phyloP scores from a whole-genome alignment of 805 yeast species.

The Kodamaea jinghongensis region DNA sequence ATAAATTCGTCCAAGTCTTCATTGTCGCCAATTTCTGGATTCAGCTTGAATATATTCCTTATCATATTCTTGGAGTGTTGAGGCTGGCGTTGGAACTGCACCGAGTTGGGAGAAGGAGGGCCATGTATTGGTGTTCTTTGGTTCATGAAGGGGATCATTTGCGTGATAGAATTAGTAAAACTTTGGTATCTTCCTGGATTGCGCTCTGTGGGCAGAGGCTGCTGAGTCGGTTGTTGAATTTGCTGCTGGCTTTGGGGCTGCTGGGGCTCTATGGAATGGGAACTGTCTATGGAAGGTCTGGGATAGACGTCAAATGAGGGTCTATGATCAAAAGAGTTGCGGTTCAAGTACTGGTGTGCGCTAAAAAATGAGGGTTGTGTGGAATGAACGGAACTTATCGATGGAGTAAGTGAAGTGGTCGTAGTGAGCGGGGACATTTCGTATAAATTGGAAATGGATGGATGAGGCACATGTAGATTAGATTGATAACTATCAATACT shows the following conservation, averaged over 20 bases:
- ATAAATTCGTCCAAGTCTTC: conserved; percentile 6
- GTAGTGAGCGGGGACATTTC: conserved; percentile 44
- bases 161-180: conserved; percentile 36
- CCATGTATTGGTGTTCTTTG: conserved; percentile 19
- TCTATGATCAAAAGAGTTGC: conserved; percentile 39
- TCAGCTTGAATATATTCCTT: conserved; percentile 17
- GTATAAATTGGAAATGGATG: conserved; percentile 7
- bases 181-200: conserved; percentile 27
- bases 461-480: conserved; percentile 8
- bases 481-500: conserved; percentile 18
- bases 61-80: conserved; percentile 29
- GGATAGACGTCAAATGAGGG: conserved; percentile 33
- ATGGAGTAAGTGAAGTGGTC: conserved; percentile 42
- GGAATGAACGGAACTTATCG: conserved; percentile 39
- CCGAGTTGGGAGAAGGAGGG: conserved; percentile 17
- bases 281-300: conserved; percentile 26
- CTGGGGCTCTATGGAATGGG: conserved; percentile 15
- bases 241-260: conserved; percentile 5
- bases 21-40: conserved; percentile 5
- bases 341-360: conserved; percentile 39
- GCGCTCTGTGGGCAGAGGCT: conserved; percentile 3
- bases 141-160: conserved; percentile 41
- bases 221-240: conserved; percentile 1
- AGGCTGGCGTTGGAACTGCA: conserved; percentile 13
- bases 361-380: conserved; percentile 43